Conservation (phyloP, 495 filamentous ascomycete genomes). For the Aspergillus ostianus region DNA sequence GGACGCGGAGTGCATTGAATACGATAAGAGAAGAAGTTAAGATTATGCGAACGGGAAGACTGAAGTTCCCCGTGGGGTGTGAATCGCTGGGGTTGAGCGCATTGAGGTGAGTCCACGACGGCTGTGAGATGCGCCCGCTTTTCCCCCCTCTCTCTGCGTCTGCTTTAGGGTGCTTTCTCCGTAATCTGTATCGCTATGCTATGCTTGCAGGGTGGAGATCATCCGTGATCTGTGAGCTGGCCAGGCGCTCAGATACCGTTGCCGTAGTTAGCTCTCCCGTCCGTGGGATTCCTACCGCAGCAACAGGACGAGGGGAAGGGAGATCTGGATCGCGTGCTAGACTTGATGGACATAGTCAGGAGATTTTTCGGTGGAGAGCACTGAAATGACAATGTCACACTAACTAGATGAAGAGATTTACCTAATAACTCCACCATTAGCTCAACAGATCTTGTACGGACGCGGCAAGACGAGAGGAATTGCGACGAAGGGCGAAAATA, state of each 20-base stretch:
- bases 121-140: background rate
- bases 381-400: too few relatives aligned
- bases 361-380: too few relatives aligned
- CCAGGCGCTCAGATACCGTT: background rate
- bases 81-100: too few relatives aligned
- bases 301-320: background rate
- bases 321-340: background rate
- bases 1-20: background rate
- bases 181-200: background rate
- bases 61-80: background rate
- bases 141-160: background rate
- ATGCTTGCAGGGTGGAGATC: background rate
- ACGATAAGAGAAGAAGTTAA: background rate
- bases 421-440: background rate
- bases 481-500: background rate
- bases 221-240: background rate
- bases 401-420: background rate
- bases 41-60: background rate
- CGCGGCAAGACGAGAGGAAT: background rate
- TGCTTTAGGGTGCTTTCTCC: background rate
- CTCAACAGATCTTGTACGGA: background rate
- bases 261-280: background rate
- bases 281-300: background rate
- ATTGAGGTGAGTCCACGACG: background rate
- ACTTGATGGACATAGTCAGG: too few relatives aligned